Conservation (phyloP, 257 asterid genomes). For the Solanum neorickii region DNA sequence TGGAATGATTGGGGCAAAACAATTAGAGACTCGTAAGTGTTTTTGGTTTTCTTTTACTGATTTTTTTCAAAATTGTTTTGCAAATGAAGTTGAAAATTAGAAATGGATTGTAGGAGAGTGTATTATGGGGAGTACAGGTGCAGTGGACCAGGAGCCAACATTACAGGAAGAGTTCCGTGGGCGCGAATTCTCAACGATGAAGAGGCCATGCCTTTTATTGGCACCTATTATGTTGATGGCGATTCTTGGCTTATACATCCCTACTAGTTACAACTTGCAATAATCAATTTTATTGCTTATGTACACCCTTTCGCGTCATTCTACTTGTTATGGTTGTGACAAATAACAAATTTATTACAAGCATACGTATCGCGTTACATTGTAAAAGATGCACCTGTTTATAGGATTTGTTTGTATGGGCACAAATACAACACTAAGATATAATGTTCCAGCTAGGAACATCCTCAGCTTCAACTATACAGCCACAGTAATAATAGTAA, state of each 20-base stretch:
- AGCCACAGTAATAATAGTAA: not conserved
- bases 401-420: not conserved
- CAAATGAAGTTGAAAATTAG: not conserved
- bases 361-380: not conserved
- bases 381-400: not conserved
- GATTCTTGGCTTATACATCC: conserved; percentile 34
- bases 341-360: not conserved
- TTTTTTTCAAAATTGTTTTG: not conserved
- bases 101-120: conserved; percentile 22
- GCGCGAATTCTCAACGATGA: conserved; percentile 29
- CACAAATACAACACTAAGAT: not conserved
- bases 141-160: conserved; percentile 38
- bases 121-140: conserved; percentile 50
- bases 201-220: conserved; percentile 43
- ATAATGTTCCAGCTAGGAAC: not conserved
- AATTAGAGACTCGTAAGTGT: conserved; percentile 24
- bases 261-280: not conserved
- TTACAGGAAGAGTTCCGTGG: conserved; percentile 36
- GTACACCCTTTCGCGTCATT: not conserved
- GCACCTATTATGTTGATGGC: conserved; percentile 33
- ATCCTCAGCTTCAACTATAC: not conserved
- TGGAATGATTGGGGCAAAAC: conserved; percentile 49
- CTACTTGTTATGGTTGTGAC: not conserved
- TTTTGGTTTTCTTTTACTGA: not conserved
- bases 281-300: not conserved